Evolutionary conservation across 495 filamentous ascomycete species (phyloP), one percentile per base, ranked within the genome.

Genomic region (Symbiotaphrina buchneri): DNA sequence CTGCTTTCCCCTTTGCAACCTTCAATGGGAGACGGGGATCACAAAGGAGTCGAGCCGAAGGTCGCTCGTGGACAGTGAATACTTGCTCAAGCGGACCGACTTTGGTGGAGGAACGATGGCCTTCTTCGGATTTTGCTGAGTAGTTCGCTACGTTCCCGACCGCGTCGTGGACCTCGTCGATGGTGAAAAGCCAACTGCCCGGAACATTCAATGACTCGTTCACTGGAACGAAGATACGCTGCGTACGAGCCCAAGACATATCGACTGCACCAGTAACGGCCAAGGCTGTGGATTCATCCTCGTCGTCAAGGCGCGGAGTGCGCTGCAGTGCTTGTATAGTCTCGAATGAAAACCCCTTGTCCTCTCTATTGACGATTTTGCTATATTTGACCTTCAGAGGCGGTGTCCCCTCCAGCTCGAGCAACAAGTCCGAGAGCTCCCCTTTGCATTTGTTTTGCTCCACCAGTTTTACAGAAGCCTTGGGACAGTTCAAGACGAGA

Each of bases 341-440:
- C 44, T 93, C 81, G 41, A 85, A 75, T 33, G 81, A 74, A 42
- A 79, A 69, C 38, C 73, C 68, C 40, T 71, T 56, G 36, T 85
- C 69, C 34, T 68, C 65, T 32, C 62, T 54, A 41, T 92, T 84
- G 32, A 93, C 68, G 19, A 68, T 70, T 23, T 77, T 72, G 39
- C 75, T 85, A 43, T 95, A 97, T 41, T 77, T 80, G 37, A 95
- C 71, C 45, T 80, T 77, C 33, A 97, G 54, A n/a, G 87, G 87
- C 7, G 87, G 77, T 1, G 82, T 82, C 13, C 85, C 87, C 42
- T 81, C 67, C 2, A 94, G 77, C 37, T 78, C 66, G 10, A 97
- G 51, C 18, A 69, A 53, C 21, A 94, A 48, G 42, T 93, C 71
- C 2, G 87, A 94, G 15, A 95, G 55, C 37, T 95, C 87, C 18